Base-by-base conservation (phyloP, 163 green algal species). In the Coccomyxa subellipsoidea region DNA sequence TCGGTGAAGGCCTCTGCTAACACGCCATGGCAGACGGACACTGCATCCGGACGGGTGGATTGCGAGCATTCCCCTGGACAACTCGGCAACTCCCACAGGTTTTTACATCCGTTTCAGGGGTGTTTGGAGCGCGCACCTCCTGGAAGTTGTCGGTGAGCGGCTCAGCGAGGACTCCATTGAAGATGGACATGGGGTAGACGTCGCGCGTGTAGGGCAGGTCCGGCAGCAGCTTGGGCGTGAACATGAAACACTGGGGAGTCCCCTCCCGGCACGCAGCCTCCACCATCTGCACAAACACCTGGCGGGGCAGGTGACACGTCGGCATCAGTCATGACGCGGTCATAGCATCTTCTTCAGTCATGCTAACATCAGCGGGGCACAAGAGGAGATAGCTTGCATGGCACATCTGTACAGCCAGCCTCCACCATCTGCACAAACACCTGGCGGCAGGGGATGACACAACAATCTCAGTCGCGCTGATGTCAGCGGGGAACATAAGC, bases 201-300 rank as follows among this genome's bases (percentile, higher is more conserved):
- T 93, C 88, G 29, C 83, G 80, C 34, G 78, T 93, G 87, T 92
- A 91, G 59, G 92, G 87, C 84, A 99, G 91, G 77, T 94, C 87
- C 2, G 95, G 92, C 83, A 99, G 92, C 78, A 99, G 92, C 91
- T 99, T 99, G 82, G 96, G 96, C 27, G 96, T 99, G 79, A 99
- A 90, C 80, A 99, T 84, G 88, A 99, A 98, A 89, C 94, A 98
- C 90, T 99, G 96, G 12, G 93, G 92, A 0, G 92, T 92, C 80
- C 85, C 88, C 1, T 79, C 59, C 38, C 73, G 89, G 87, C 69
- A 89, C 34, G 89, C 87, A 9, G 90, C 90, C 34, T 92, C 78
- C 47, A 96, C 93, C 78, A 99, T 90, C 81, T 93, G 92, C 77
- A 91, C 86, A 86, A 98, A 98, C 38, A 99, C 92, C 69, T 75